phyloP scores from a whole-genome alignment of 768 basidiomycete species.

The Suillus weaverae region DNA sequence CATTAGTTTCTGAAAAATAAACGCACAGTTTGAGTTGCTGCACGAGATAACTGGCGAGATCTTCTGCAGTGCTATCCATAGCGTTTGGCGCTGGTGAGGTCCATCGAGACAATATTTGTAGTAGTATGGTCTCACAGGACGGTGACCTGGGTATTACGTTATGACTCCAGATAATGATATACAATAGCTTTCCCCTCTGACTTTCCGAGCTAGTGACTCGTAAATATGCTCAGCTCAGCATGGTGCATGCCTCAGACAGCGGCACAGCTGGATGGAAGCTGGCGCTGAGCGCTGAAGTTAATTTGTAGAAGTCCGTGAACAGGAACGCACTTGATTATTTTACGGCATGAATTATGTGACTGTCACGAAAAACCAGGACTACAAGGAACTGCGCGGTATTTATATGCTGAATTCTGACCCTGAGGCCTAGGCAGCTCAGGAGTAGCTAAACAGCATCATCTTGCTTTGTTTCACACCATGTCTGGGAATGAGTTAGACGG shows the following conservation, averaged over 20 bases:
- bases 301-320: background rate
- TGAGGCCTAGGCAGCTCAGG: background rate
- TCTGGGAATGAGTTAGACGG: conserved; percentile 1
- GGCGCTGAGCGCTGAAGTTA: too few species aligned
- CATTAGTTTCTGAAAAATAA: conserved; percentile 17
- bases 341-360: background rate
- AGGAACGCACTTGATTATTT: background rate
- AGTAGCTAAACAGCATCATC: background rate
- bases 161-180: background rate
- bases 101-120: background rate
- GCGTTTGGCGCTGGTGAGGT: background rate
- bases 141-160: background rate
- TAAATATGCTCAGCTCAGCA: background rate
- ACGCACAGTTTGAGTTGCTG: conserved; percentile 41
- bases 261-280: too few species aligned
- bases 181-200: background rate
- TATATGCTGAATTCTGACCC: background rate
- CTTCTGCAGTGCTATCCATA: conserved; percentile 43
- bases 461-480: conserved; percentile 1
- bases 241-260: background rate
- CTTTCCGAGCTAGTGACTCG: too few species aligned
- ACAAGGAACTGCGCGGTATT: background rate
- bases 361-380: background rate
- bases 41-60: conserved; percentile 41
- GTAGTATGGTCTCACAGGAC: background rate